Evolutionary conservation across 495 filamentous ascomycete genomes (phyloP), one percentile per base, ranked within the genome.

Genomic region (Trichoderma gamsii): DNA sequence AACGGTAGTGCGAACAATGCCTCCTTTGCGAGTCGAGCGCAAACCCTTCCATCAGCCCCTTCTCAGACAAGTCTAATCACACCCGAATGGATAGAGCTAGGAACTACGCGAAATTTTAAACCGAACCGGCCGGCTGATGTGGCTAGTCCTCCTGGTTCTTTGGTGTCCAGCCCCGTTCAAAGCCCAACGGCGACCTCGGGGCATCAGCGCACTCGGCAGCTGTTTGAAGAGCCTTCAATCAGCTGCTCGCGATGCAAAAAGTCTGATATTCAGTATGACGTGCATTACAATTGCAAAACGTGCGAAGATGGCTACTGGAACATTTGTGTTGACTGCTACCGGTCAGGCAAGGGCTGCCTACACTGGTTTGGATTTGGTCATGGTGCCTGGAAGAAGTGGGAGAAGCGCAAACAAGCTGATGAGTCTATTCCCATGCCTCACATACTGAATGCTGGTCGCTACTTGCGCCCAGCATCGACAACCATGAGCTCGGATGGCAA

Each of bases 251-350:
- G 84, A 38, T 97, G 93, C 74, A 75, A 78, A 21, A 87, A 81
- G 68, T 41, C 76, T 3, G 81, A 90, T 67, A 91, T 96, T 68
- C 87, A 95, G 74, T 92, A 96, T 71, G 85, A 89, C 2, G 79
- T 96, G 0, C 92, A 96, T 75, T 92, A 90, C 76, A 87, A 88
- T 74, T 97, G 93, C 77, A 71, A 77, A 8, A 77, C 79, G 56
- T 96, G 93, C 76, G 80, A 83, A 49, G 74, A 81, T n/a, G 91
- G 90, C 2, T 77, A 83, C 29, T 94, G 85, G 79, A 88, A 92
- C 74, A 80, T 96, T 23, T 97, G 93, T 72, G 77, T 90, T 2
- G 82, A 82, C 69, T 97, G 93, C 78, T 96, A 91, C 76, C 87
- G 90, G 41, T 65, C 74, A 35, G 85, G 87, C n/a, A 82, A 82